Conservation (phyloP, 805 yeast species). For the Saturnispora diversa region DNA sequence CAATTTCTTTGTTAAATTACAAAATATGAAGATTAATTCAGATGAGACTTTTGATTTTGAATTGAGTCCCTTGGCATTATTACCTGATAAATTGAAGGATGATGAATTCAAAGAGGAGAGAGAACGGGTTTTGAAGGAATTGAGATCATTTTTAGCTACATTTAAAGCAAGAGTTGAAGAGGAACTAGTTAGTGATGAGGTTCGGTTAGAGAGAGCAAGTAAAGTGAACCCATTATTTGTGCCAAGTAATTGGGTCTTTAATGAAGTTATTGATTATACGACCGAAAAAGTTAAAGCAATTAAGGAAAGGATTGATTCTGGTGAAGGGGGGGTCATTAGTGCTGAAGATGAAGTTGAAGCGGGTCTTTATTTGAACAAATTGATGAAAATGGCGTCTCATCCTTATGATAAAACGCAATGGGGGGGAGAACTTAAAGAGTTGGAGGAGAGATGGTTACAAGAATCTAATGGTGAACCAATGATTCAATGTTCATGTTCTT, state of each 20-base stretch:
- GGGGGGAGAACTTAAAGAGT: slow-evolving; percentile 55
- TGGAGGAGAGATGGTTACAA: slow-evolving; percentile 49
- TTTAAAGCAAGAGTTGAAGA: slow-evolving; percentile 36
- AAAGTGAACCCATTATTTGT: slow-evolving; percentile 67
- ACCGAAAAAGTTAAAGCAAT: slow-evolving; percentile 8
- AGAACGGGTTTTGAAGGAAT: slow-evolving; percentile 34
- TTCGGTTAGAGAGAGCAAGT: slow-evolving; percentile 37
- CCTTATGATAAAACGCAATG: slow-evolving; percentile 68
- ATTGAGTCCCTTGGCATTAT: slow-evolving; percentile 18
- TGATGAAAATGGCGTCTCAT: slow-evolving; percentile 61
- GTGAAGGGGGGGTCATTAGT: slow-evolving; percentile 42
- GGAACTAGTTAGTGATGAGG: slow-evolving; percentile 30
- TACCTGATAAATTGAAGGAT: slow-evolving; percentile 25
- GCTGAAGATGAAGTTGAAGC: slow-evolving; percentile 1
- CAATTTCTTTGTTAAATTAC: slow-evolving; percentile 62
- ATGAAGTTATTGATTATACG: slow-evolving; percentile 62
- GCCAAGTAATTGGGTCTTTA: slow-evolving; percentile 80
- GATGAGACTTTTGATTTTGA: slow-evolving; percentile 27
- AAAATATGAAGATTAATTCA: slow-evolving; percentile 33
- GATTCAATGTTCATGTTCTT: slow-evolving; percentile 70
- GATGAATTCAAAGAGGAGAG: slow-evolving; percentile 18
- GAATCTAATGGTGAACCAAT: slow-evolving; percentile 47
- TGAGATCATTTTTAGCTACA: slow-evolving; percentile 44
- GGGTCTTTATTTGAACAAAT: slow-evolving; percentile 42
- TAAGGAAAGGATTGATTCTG: slow-evolving; percentile 31